Evolutionary conservation across 2,329 filamentous ascomycete species (phyloP).

Genomic region (Tolypocladium sp.): DNA sequence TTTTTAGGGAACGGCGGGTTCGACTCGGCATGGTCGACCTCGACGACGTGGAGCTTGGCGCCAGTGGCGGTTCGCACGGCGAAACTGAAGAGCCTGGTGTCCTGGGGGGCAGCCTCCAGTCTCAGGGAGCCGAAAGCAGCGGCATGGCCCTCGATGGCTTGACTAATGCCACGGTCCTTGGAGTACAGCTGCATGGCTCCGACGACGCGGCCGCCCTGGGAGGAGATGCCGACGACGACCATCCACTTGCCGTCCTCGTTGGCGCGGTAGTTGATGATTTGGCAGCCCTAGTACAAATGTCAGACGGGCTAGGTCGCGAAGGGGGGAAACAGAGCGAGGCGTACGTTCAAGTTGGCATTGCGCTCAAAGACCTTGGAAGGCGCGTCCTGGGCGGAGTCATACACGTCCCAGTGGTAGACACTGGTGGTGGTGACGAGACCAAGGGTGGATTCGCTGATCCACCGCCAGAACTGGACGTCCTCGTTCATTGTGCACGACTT

Average conservation of each 20-base stretch:
- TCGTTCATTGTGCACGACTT: slow-evolving; percentile 96
- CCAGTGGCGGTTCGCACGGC: slow-evolving; percentile 82
- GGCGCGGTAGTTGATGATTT: slow-evolving; percentile 99
- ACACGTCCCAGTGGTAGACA: slow-evolving; percentile 97
- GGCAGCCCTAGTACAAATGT: slow-evolving; percentile 58
- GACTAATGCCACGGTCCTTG: slow-evolving; percentile 90
- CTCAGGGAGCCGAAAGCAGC: slow-evolving; percentile 86
- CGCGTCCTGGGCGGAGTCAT: slow-evolving; percentile 68
- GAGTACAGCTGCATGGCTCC: slow-evolving; percentile 97
- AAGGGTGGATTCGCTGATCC: slow-evolving; percentile 83
- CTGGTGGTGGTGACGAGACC: slow-evolving; percentile 85
- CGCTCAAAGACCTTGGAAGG: slow-evolving; percentile 92
- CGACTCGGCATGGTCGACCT: slow-evolving; percentile 85
- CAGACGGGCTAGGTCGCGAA: slow-evolving; percentile 5
- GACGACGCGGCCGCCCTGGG: slow-evolving; percentile 85
- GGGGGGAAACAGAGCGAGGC: slow-evolving; percentile 21
- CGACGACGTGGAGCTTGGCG: slow-evolving; percentile 94
- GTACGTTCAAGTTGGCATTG: slow-evolving; percentile 77
- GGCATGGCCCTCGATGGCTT: slow-evolving; percentile 94
- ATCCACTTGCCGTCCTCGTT: slow-evolving; percentile 97
- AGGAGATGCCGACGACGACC: slow-evolving; percentile 92
- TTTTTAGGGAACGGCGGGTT: slow-evolving; percentile 93
- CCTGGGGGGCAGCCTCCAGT: slow-evolving; percentile 78
- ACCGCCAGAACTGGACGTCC: slow-evolving; percentile 98
- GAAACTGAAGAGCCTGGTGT: slow-evolving; percentile 95